Percentiles rank a stretch among this genome's conserved stretches.
Conservation (phyloP, 2,329 filamentous ascomycete species). For the Zasmidium cellare region DNA sequence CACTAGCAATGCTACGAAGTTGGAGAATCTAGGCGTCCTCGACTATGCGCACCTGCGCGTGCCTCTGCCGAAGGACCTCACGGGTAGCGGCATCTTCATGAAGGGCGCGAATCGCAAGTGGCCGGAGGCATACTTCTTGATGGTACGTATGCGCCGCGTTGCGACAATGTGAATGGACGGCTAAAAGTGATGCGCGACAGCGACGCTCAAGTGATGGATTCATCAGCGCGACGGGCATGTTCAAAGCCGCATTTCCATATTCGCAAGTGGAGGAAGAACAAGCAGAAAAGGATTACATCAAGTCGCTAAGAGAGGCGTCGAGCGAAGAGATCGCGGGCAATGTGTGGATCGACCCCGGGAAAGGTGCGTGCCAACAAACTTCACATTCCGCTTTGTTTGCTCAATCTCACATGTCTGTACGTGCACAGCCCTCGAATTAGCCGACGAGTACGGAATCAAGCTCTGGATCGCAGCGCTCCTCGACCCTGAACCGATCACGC, state of each 20-base stretch:
- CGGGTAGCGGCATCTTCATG: conserved; percentile 86
- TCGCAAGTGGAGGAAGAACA: conserved; percentile 68
- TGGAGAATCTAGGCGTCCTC: conserved; percentile 75
- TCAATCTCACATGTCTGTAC: conserved; percentile 12
- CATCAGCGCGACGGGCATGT: conserved; percentile 86
- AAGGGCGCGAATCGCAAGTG: conserved; percentile 60
- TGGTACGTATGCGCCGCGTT: conserved; percentile 48
- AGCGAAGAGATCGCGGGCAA: conserved; percentile 93
- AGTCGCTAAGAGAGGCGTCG: conserved; percentile 76
- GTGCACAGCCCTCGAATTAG: conserved; percentile 70
- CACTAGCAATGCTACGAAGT: conserved; percentile 69
- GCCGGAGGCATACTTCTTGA: conserved; percentile 93
- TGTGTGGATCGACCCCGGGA: conserved; percentile 85
- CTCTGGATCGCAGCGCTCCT: conserved; percentile 91
- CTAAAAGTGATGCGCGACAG: conserved; percentile 40
- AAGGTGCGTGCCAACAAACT: conserved; percentile 48
- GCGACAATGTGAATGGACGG: not conserved
- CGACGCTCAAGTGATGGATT: conserved; percentile 81
- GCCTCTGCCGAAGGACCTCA: conserved; percentile 85
- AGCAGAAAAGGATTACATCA: conserved; percentile 78
- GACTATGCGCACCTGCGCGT: conserved; percentile 96
- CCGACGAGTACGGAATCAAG: conserved; percentile 81
- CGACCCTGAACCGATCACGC: conserved; percentile 77
- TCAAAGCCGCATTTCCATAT: conserved; percentile 83
- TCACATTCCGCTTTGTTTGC: conserved; percentile 16